Evolutionary conservation across 768 basidiomycete species (phyloP).

Genomic region (Leccinum subgranulosum): DNA sequence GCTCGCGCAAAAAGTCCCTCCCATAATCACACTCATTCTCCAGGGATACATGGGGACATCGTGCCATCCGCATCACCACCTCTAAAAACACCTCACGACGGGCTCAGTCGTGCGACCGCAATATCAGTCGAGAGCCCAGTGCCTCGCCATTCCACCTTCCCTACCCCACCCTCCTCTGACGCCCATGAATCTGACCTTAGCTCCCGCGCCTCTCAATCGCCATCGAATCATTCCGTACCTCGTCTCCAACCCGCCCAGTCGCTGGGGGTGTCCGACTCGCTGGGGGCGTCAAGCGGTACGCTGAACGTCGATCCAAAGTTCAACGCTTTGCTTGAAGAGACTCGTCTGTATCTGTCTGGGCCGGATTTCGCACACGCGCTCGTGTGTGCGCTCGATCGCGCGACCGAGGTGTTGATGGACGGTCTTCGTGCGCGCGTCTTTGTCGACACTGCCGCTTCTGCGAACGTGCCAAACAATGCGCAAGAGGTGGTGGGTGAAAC

Average conservation of each 20-base stretch:
- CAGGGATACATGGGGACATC: background rate
- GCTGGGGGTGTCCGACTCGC: background rate
- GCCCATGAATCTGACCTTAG: conserved; percentile 15
- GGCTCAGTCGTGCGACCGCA: conserved; percentile 10
- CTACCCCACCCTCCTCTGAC: conserved; percentile 20
- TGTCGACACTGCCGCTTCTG: conserved; percentile 24
- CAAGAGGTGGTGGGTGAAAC: conserved; percentile 6
- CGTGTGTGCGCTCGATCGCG: conserved; percentile 68
- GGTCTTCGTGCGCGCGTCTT: conserved; percentile 69
- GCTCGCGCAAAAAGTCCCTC: background rate
- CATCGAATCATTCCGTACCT: conserved; percentile 18
- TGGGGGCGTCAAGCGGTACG: conserved; percentile 4
- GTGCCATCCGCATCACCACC: background rate
- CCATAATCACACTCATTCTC: background rate
- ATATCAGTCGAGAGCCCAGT: conserved; percentile 16
- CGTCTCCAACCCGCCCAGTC: conserved; percentile 9
- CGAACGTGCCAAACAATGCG: conserved; percentile 1
- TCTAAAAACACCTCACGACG: background rate
- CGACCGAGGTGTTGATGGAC: conserved; percentile 60
- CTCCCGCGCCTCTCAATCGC: conserved; percentile 28
- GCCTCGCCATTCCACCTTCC: conserved; percentile 12
- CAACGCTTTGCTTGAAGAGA: conserved; percentile 63
- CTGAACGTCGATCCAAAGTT: conserved; percentile 41
- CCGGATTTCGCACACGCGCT: conserved; percentile 71
- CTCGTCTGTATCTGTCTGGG: conserved; percentile 57